Evolutionary conservation across 2,329 filamentous ascomycete species (phyloP), one percentile per base, ranked within the genome.

Genomic region (Tricladium varicosporioides): DNA sequence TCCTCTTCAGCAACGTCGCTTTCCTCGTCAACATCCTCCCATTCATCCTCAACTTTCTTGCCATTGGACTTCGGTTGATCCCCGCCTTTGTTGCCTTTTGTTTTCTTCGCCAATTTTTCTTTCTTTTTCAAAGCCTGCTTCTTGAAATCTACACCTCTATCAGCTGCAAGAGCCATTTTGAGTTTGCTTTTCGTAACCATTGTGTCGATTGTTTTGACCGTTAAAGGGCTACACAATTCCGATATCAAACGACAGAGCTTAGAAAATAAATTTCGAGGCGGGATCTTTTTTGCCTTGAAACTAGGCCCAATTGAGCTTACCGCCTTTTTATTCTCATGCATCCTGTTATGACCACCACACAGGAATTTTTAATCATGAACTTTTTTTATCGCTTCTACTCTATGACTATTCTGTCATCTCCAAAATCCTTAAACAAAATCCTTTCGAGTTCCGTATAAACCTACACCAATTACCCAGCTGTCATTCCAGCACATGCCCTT

Each of bases 81-180:
- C 58, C 69, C 71, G 63, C 74, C 73, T 60, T 76, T 80, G 63
- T 74, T 69, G 63, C 75, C 75, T 63, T 79, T 79, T 68, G 76
- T 73, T 56, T 79, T 73, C 65, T 79, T 81, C 64, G 69, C 67
- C 45, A 60, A 60, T 58, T 71, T 74, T 14, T 68, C 63, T 53
- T 66, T 67, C 54, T 73, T 72, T 61, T 73, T 72, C 51, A 71
- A 66, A 50, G 71, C 60, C 54, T 70, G 65, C 60, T 81, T 81
- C 62, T 78, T 73, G 48, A 79, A 79, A 58, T 84, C 80, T 13
- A 72, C 69, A 46, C 79, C 78, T 69, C 84, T 82, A 50, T 85
- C 78, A 43, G 78, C 78, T 48, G 76, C 76, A 14, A 85, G 72
- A 9, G 81, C 81, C 69, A 79, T 71, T 70, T 79, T 80, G 53